Conservation (phyloP, 805 yeast species). For the Lachancea sp. region DNA sequence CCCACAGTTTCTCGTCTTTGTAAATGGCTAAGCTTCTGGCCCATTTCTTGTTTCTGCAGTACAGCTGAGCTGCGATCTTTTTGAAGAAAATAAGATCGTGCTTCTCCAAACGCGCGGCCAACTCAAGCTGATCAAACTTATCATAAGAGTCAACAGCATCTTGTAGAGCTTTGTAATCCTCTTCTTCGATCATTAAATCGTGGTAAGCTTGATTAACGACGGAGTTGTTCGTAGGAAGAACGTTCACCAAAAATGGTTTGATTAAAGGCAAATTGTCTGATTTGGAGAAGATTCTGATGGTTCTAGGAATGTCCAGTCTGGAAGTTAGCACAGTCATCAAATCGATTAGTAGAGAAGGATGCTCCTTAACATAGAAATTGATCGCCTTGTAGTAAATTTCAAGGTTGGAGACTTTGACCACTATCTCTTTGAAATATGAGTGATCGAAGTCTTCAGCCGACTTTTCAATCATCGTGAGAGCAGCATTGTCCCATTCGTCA, state of each 20-base stretch:
- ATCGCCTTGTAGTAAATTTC: conserved; percentile 97
- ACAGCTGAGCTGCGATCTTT: conserved; percentile 90
- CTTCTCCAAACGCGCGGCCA: conserved; percentile 88
- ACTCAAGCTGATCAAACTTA: conserved; percentile 84
- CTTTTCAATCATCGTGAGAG: conserved; percentile 91
- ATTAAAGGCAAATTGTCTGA: conserved; percentile 94
- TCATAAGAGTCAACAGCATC: conserved; percentile 84
- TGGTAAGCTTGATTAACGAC: conserved; percentile 94
- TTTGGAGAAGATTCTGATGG: conserved; percentile 87
- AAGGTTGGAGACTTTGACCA: conserved; percentile 90
- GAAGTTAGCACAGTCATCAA: conserved; percentile 77
- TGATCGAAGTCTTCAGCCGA: conserved; percentile 92
- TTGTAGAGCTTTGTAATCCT: conserved; percentile 85
- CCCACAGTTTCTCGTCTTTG: conserved; percentile 90
- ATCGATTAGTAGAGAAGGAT: conserved; percentile 86
- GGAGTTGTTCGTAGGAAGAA: conserved; percentile 81
- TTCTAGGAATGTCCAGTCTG: conserved; percentile 89
- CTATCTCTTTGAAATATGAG: conserved; percentile 84
- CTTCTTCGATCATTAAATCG: conserved; percentile 91
- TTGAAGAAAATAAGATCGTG: conserved; percentile 89
- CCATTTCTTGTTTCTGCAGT: conserved; percentile 92
- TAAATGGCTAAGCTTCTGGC: conserved; percentile 79
- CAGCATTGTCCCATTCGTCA: conserved; percentile 99
- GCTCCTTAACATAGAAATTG: conserved; percentile 86
- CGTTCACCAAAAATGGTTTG: conserved; percentile 90